Evolutionary conservation across 352 stramenopile genomes (phyloP), one percentile per base, ranked within the genome.

Genomic region (Bremia lactucae): DNA sequence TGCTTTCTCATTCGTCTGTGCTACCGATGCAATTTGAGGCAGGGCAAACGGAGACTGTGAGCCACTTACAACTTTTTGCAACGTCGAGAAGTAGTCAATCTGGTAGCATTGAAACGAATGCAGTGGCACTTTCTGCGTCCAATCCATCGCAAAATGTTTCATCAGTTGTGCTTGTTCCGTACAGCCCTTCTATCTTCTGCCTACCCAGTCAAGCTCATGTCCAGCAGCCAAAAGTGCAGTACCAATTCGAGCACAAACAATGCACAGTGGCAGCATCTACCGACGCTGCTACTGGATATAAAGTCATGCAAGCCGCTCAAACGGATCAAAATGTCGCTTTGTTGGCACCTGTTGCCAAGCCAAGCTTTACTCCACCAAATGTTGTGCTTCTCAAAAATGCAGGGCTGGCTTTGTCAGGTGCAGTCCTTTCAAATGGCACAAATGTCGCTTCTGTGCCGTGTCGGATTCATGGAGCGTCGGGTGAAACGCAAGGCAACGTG

Each of bases 141-240:
- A 49, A 24, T 14, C 40, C 46, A 15, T 48, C 56, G 16, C 54
- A 59, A 9, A 5, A 34, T n/a, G 40, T 65, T 11, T 54, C 58
- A 15, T 66, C 62, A 8, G 41, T 68, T 16, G 62, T 65, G 16
- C 26, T 72, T 36, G 49, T 63, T 10, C 54, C 58, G 14, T 72
- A 61, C 22, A 61, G 14, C 24, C 39, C 53, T 2, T n/a, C 54
- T 16, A 31, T 20, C 8, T 51, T 38, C 2, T 62, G 51, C 23
- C 15, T 55, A 13, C 29, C 42, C 13, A 31, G 20, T 2, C 53
- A 53, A 47, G 29, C 22, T 22, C 54, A 59, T 36, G 22, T 31
- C 43, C 44, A 44, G 21, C 37, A 45, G 9, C 19, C 38, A 14
- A 6, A 59, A 9, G 16, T 48, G 43, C n/a, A 54, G 20, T 11